These are phyloP conservation scores for Bidens hawaiensis DNA, from an alignment of 140 eudicot species.

Conservation along the genomic window DNA sequence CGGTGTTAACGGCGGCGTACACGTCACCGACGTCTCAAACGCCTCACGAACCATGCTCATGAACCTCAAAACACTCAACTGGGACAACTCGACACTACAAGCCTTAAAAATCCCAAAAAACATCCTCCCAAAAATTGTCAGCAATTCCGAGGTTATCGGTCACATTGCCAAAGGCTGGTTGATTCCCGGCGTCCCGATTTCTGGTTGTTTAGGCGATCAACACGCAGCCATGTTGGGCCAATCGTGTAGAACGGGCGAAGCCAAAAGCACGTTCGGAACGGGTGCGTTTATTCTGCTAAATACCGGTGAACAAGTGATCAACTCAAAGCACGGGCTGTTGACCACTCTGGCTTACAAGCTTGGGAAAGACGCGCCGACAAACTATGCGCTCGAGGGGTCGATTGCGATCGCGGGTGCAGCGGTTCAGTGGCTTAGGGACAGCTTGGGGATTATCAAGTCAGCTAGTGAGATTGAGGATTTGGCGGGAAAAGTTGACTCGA, in stretches of 20 bases:
- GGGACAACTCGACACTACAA: constrained; percentile 63
- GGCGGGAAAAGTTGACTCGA: constrained; percentile 71
- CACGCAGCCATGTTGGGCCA: constrained; percentile 99
- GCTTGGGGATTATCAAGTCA: constrained; percentile 70
- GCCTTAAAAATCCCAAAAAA: constrained; percentile 48
- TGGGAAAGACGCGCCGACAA: constrained; percentile 81
- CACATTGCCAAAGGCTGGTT: constrained; percentile 79
- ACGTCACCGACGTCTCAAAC: constrained; percentile 88
- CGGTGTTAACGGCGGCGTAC: constrained; percentile 62
- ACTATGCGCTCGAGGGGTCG: constrained; percentile 91
- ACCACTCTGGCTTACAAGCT: constrained; percentile 87
- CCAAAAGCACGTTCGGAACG: constrained; percentile 93
- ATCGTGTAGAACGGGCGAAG: constrained; percentile 86
- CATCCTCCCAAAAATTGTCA: constrained; percentile 73
- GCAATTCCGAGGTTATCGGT: constrained; percentile 84
- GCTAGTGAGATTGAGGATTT: constrained; percentile 87
- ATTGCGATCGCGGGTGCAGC: constrained; percentile 99
- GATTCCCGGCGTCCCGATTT: constrained; percentile 72
- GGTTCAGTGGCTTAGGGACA: constrained; percentile 95
- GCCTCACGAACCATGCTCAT: constrained; percentile 98
- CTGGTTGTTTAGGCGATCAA: constrained; percentile 97
- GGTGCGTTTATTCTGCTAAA: constrained; percentile 86
- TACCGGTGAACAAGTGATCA: constrained; percentile 63
- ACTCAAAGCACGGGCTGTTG: constrained; percentile 78
- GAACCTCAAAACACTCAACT: constrained; percentile 76